Evolutionary conservation across 139 green algal genomes (phyloP), one percentile per base, ranked within the genome.

Genomic region (Chlorella sp.): DNA sequence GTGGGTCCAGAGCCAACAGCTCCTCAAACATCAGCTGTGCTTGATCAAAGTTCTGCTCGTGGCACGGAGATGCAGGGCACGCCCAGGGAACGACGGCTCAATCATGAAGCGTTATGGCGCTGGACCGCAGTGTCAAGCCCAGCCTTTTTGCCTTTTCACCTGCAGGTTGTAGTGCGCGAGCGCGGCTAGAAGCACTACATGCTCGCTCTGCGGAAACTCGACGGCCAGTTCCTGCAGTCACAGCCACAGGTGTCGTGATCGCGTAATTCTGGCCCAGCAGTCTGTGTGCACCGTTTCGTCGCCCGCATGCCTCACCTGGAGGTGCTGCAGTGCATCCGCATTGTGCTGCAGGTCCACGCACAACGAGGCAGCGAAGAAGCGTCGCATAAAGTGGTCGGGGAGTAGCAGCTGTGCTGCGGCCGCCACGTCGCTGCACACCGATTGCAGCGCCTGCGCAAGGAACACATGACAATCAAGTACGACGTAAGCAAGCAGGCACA

Each of bases 161-260:
- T 87, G 84, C 65, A 93, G 83, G 74, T 92, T 93, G 92, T 98
- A 97, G 82, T 98, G 92, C 45, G 91, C 96, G 51, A 87, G 81
- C 6, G 95, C 95, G 45, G 91, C 90, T 14, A 84, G 69, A 1
- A 67, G 76, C 31, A 93, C 76, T n/a, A 98, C 74, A 56, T 85
- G 87, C 19, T 90, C 82, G 15, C 82, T 93, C 11, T 80, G 56
- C 6, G 91, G 91, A 53, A 98, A 97, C 29, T 87, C 27, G 74
- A 79, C 65, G 2, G 58, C 45, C 42, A 95, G 83, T 23, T 14
- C 46, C 63, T 85, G 69, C 80, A 87, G n/a, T n/a, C 48, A 12
- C 81, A 67, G 23, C 79, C 78, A n/a, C n/a, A n/a, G n/a, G n/a
- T n/a, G n/a, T n/a, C n/a, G n/a, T n/a, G n/a, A n/a, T n/a, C n/a